Evolutionary conservation across 2,329 filamentous ascomycete genomes (phyloP).

Genomic region (Fusarium zealandicum): DNA sequence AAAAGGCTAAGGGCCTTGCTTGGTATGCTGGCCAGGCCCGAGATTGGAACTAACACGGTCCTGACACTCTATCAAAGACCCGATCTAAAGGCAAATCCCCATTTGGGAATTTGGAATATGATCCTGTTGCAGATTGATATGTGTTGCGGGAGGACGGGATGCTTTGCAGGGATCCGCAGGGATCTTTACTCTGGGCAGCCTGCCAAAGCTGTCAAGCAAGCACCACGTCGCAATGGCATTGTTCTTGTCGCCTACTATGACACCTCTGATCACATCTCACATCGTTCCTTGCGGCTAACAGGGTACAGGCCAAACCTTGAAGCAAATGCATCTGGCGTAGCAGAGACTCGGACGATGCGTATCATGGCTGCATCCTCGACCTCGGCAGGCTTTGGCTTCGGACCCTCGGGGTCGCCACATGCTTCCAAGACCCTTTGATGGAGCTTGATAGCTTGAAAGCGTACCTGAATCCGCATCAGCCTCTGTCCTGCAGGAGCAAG

Average conservation of each 20-base stretch:
- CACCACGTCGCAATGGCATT: not conserved
- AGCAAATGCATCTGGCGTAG: not conserved
- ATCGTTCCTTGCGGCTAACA: not conserved
- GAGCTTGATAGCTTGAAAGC: not conserved
- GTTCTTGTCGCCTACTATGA: not conserved
- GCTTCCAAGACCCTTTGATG: not conserved
- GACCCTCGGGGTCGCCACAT: constrained; percentile 5
- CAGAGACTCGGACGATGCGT: not conserved
- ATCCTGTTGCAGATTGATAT: constrained; percentile 7
- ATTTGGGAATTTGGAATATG: constrained; percentile 25
- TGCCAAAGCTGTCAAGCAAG: constrained; percentile 2
- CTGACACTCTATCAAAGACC: constrained; percentile 6
- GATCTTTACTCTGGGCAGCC: constrained; percentile 1
- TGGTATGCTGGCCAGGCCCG: constrained; percentile 1
- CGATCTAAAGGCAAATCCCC: not conserved
- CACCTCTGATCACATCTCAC: not conserved
- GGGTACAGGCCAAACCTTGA: not conserved
- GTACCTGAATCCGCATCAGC: constrained; percentile 15
- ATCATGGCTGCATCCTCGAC: not conserved
- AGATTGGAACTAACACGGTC: constrained; percentile 2
- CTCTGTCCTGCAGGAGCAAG: constrained; percentile 15
- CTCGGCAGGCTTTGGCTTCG: constrained; percentile 1
- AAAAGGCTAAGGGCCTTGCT: not conserved
- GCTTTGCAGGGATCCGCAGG: constrained; percentile 1
- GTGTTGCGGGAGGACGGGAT: constrained; percentile 17